These are phyloP conservation scores for Myxozyma lipomycoides DNA, from an alignment of 805 yeast species.

Conservation along the genomic window DNA sequence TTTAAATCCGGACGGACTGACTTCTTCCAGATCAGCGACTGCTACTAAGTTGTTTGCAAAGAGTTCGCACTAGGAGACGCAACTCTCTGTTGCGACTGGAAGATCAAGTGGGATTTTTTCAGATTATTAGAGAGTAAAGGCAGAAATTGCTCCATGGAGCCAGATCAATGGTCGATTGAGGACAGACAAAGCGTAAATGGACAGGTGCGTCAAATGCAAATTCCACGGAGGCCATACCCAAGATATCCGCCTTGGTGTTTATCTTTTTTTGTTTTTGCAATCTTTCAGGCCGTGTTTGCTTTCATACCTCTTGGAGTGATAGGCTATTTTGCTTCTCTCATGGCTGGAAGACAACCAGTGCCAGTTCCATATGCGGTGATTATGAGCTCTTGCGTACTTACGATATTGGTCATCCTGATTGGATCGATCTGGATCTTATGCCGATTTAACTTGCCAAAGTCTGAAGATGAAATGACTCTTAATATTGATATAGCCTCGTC, in stretches of 20 bases:
- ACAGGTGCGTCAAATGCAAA: no score
- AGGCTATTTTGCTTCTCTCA: slow-evolving; percentile 11
- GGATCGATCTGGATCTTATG: slow-evolving; percentile 1
- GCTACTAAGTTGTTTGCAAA: no score
- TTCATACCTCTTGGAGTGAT: slow-evolving; percentile 13
- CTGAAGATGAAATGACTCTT: not conserved
- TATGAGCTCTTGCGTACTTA: slow-evolving; percentile 3
- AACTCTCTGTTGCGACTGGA: no score
- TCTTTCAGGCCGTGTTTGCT: slow-evolving; percentile 18
- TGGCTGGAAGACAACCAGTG: not conserved
- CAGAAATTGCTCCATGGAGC: not conserved
- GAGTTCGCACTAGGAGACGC: no score
- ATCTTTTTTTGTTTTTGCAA: slow-evolving; percentile 13
- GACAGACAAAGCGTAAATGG: no score
- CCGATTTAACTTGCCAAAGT: slow-evolving; percentile 5
- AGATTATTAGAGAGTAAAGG: no score
- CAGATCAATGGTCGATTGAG: not conserved
- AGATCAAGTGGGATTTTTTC: no score
- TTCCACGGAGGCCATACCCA: no score
- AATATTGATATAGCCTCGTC: slow-evolving; percentile 1
- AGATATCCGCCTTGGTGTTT: slow-evolving; percentile 19
- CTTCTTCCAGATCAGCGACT: no score
- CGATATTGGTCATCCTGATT: slow-evolving; percentile 3
- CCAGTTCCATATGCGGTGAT: slow-evolving; percentile 11
- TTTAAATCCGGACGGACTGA: no score